Conservation (phyloP, 140 eudicot genomes). For the Anethum foeniculum region DNA sequence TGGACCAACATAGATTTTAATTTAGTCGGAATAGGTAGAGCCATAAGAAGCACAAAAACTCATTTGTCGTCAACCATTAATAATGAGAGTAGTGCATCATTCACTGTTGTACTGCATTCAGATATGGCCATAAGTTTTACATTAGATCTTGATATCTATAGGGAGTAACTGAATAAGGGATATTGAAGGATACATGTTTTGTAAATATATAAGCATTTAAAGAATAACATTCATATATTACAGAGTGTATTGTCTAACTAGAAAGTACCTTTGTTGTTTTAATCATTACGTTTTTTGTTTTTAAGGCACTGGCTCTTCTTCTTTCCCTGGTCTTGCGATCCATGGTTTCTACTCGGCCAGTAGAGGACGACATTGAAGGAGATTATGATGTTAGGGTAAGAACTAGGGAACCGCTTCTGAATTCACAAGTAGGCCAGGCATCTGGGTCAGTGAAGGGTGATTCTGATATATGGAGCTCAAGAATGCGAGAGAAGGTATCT, state of each 20-base stretch:
- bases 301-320: constrained; percentile 33
- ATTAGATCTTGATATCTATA: background rate
- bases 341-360: constrained; percentile 26
- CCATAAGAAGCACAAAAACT: no score
- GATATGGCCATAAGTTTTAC: no score
- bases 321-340: constrained; percentile 33
- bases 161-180: background rate
- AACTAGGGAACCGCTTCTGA: constrained; percentile 32
- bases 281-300: background rate
- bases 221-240: background rate
- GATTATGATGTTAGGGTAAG: constrained; percentile 24
- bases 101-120: background rate
- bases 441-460: constrained; percentile 26
- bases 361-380: constrained; percentile 28
- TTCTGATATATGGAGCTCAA: constrained; percentile 42
- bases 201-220: background rate
- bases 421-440: constrained; percentile 25
- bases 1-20: background rate
- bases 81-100: background rate
- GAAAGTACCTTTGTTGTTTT: background rate
- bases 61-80: background rate
- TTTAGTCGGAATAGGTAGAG: background rate
- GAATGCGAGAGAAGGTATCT: constrained; percentile 46
- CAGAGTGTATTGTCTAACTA: background rate
- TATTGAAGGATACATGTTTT: background rate